Base-by-base conservation (phyloP, 345 rosid genomes). In the Populus davidiana region DNA sequence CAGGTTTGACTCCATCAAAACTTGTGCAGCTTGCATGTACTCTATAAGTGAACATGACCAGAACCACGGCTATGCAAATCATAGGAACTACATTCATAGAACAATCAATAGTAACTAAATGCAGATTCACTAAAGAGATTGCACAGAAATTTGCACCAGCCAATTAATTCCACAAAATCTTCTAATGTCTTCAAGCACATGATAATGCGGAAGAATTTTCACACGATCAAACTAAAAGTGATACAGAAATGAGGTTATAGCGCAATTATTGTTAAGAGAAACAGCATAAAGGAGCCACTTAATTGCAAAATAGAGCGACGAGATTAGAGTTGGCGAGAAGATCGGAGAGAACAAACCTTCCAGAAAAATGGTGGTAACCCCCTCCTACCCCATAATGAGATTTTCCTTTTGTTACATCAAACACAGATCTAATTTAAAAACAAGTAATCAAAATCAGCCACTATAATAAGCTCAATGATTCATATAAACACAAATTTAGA, bases 381-480 rank as follows among this genome's bases (percentile, higher is more conserved):
- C 97, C 98, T 81, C 98, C 97, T 12, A 68, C 76, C 27, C 98
- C 98, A 77, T 93, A 93, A 82, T 93, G 99, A 50, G 96, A 92
- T 83, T 90, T 93, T 77, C 99, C 99, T 86, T 87, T 92, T 1
- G 91, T 89, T 61, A 96, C 99, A 78, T 96, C 99, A 81, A 92
- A 96, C 74, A 93, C 98, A 38, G 99, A 93, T 75, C 99, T 96
- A 87, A 67, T 72, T 67, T 75, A 69, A 81, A 54, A 31, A 21
- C 18, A 29, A 6, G 18, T 63, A 73, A 10, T 13, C 8, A 39
- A 27, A 70, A 43, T 47, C 9, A 70, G 70, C 20, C 20, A 36
- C 70, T 18, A 18, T 8, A 31, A 7, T 8, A 16, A 0, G 39
- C 14, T 63, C 29, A 25, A 67, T n/a, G 33, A 27, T 62, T 2